Evolutionary conservation across 2,329 filamentous ascomycete species (phyloP).

Genomic region (Cadophora sp.): DNA sequence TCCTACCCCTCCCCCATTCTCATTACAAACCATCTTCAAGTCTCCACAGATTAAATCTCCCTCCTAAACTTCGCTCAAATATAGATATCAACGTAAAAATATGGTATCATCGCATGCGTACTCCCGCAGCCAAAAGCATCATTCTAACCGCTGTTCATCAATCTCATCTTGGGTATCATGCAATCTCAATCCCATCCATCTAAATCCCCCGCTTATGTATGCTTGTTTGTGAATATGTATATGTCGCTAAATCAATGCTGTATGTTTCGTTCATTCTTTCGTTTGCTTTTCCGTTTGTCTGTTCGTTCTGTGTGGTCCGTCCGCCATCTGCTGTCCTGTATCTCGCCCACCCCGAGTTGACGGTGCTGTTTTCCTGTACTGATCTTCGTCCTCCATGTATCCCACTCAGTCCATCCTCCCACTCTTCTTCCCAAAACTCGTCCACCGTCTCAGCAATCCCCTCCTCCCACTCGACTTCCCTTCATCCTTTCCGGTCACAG

Average conservation of each 20-base stretch:
- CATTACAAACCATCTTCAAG: not conserved
- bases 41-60: not conserved
- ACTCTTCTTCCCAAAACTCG: constrained; percentile 20
- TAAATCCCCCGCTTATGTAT: not conserved
- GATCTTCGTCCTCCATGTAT: not conserved
- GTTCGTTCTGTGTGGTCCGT: not conserved
- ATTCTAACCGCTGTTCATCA: not conserved
- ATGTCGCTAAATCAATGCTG: constrained; percentile 7
- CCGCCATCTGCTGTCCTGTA: not conserved
- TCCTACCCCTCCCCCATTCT: not conserved
- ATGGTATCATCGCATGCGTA: constrained; percentile 5
- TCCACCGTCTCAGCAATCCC: constrained; percentile 20
- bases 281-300: too few relatives aligned
- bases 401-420: constrained; percentile 1
- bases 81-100: not conserved
- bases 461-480: not conserved
- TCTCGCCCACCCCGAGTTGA: not conserved
- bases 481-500: not conserved
- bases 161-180: constrained; percentile 11
- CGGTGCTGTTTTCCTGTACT: not conserved
- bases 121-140: constrained; percentile 2
- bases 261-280: too few relatives aligned
- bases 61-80: not conserved
- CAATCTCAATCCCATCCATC: not conserved
- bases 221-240: constrained; percentile 8